phyloP scores from a whole-genome alignment of 306 rosid species.

The Vigna radiata region DNA sequence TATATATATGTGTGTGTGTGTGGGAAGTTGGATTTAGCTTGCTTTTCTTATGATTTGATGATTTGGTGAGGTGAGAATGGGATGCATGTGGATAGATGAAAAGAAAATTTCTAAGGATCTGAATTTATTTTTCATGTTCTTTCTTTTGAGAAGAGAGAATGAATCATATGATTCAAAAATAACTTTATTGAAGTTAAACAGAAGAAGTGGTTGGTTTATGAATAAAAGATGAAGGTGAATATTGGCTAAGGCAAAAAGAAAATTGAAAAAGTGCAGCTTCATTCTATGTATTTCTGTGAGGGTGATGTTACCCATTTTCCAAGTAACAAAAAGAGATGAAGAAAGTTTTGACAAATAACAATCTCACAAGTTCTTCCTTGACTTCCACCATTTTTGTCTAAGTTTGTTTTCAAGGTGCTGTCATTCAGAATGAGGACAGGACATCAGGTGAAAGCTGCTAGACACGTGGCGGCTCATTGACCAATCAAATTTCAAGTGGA shows the following conservation, averaged over 20 bases:
- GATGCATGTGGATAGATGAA: constrained; percentile 48
- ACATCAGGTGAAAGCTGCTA: not conserved
- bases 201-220: constrained; percentile 10
- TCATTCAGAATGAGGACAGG: constrained; percentile 21
- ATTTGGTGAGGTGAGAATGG: constrained; percentile 25
- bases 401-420: constrained; percentile 9
- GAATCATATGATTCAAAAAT: constrained; percentile 26
- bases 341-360: constrained; percentile 24
- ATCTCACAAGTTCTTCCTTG: constrained; percentile 33
- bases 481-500: constrained; percentile 33
- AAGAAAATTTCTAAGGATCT: constrained; percentile 16
- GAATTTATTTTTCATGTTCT: constrained; percentile 12
- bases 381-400: not conserved
- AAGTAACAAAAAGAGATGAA: constrained; percentile 9
- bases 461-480: not conserved
- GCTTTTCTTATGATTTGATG: constrained; percentile 33
- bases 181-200: constrained; percentile 13
- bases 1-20: not conserved
- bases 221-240: constrained; percentile 6
- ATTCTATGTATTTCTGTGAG: not conserved
- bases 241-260: not conserved
- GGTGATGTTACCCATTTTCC: constrained; percentile 2
- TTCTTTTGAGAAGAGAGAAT: constrained; percentile 1
- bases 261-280: not conserved
- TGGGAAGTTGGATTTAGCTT: constrained; percentile 13